Evolutionary conservation across 768 basidiomycete species (phyloP), one percentile per base, ranked within the genome.

Genomic region (Boletus reticulatus): DNA sequence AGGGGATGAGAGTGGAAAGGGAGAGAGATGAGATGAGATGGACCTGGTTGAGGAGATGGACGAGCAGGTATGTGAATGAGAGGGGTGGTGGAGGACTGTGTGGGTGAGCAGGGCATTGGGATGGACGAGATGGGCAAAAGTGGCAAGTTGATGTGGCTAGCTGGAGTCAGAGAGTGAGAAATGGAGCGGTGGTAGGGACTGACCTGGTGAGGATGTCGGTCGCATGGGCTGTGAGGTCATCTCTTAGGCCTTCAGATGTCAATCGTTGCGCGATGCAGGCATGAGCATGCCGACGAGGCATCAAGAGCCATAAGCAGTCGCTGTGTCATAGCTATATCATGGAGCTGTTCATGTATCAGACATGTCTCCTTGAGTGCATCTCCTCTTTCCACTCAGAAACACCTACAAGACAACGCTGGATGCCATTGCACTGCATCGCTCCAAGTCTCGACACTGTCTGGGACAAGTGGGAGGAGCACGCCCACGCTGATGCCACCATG

Each of bases 1-100:
- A n/a, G 1, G 6, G 36, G 27, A 41, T 62, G 43, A 64, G 52
- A 5, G 36, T 27, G 11, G 4, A 19, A 27, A 6, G 12, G 19
- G 4, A 16, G 39, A 41, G 10, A 13, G 34, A 29, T 67, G 34
- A 13, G 34, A 29, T 67, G 34, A 34, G 67, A 74, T 74, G 51
- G 59, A 89, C 91, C 75, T 92, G 88, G 55, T 89, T 85, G 37
- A 88, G 74, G n/a, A 94, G 78, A 42, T 90, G 81, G 24, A 88
- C 82, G 42, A 89, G 75, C 6, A 93, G 72, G 67, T 92, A 91
- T 2, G 85, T 84, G 72, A 92, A 92, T 52, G 78, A 3, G 84
- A 78, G 4, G 82, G 78, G 39, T 78, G 71, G 55, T 84, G 83
- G 27, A 82, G 71, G 41, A 89, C 87, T 90, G 67, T 5, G 8